phyloP scores from a whole-genome alignment of 1,284 basidiomycete genomes.

The Limonomyces culmigenus region DNA sequence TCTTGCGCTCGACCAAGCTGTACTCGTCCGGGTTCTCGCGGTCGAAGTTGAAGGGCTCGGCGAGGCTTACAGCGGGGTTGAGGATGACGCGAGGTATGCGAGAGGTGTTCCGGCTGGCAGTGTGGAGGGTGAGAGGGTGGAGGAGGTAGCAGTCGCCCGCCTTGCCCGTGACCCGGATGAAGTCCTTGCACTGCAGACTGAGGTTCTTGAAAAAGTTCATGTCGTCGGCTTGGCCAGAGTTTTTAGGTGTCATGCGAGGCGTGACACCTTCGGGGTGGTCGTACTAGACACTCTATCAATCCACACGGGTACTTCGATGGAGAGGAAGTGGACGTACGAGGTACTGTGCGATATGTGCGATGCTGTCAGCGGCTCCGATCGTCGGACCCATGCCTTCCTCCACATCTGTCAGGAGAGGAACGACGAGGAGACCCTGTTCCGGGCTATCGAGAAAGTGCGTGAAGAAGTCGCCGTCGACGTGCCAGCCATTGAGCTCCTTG shows the following conservation, averaged over 20 bases:
- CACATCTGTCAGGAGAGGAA: constrained; percentile 40
- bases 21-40: constrained; percentile 18
- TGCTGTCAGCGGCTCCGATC: constrained; percentile 21
- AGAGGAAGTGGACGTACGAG: too few relatives aligned
- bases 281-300: too few relatives aligned
- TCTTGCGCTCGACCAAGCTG: constrained; percentile 33
- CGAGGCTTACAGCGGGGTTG: constrained; percentile 38
- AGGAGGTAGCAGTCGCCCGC: constrained; percentile 43
- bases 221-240: neutral
- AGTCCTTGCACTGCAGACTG: constrained; percentile 24
- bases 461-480: constrained; percentile 50
- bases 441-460: constrained; percentile 46
- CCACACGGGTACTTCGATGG: too few relatives aligned
- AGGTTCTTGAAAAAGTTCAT: neutral
- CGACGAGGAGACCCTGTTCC: constrained; percentile 41
- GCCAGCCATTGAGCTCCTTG: constrained; percentile 37
- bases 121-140: constrained; percentile 48
- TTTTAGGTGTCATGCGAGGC: constrained; percentile 25
- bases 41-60: constrained; percentile 34
- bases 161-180: constrained; percentile 39
- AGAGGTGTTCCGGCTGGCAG: constrained; percentile 40
- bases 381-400: constrained; percentile 27
- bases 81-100: constrained; percentile 39
- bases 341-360: constrained; percentile 32
- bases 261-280: constrained; percentile 36